These are phyloP conservation scores for Neurospora crassa DNA, from an alignment of 2,329 filamentous ascomycete species.

Conservation along the genomic window DNA sequence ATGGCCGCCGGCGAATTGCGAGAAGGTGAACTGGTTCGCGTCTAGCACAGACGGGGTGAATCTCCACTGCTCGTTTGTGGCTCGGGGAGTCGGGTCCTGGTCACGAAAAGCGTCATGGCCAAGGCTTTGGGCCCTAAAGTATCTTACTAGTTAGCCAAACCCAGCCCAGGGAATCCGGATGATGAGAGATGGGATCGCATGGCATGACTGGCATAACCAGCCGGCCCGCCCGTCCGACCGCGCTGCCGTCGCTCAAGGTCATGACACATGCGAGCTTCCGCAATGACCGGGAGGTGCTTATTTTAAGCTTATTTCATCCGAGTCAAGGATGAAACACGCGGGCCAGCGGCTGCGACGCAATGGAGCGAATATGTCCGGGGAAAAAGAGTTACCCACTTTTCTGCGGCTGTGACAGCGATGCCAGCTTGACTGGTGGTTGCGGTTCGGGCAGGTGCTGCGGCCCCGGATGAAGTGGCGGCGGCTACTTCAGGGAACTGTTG, in stretches of 20 bases:
- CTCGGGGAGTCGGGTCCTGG: conserved; percentile 73
- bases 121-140: conserved; percentile 34
- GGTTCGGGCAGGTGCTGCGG: conserved; percentile 31
- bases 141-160: background rate
- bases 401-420: conserved; percentile 20
- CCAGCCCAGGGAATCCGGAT: background rate
- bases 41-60: conserved; percentile 87
- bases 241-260: background rate
- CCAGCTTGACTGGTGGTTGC: conserved; percentile 24
- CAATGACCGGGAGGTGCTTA: background rate
- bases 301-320: background rate
- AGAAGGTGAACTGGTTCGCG: conserved; percentile 72
- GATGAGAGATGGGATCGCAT: background rate
- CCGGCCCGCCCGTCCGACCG: background rate
- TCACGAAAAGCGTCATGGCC: conserved; percentile 46
- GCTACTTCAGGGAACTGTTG: conserved; percentile 70
- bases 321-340: background rate
- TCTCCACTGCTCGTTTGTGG: conserved; percentile 71
- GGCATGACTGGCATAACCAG: background rate
- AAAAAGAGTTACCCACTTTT: conserved; percentile 21
- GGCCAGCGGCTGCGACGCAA: background rate
- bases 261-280: background rate
- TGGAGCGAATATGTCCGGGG: background rate
- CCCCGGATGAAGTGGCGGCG: conserved; percentile 36
- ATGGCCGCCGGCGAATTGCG: conserved; percentile 62